Percentiles rank a stretch among this genome's conserved stretches.
These are phyloP conservation scores for Scutellaria galericulata DNA, from an alignment of 257 asterid genomes.

Conservation along the genomic window DNA sequence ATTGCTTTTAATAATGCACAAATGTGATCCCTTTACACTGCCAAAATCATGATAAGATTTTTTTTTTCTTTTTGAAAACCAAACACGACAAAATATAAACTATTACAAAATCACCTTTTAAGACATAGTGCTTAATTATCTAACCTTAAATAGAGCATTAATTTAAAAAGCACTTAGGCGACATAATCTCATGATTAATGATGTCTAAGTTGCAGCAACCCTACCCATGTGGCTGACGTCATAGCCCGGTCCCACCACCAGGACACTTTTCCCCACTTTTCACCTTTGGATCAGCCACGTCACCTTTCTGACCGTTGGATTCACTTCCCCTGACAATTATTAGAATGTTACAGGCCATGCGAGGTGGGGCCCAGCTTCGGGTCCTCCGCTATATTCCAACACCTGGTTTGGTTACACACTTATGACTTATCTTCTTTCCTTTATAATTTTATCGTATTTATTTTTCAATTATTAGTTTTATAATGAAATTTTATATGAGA, in stretches of 20 bases:
- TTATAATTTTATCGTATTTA: no score
- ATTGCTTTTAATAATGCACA: background rate
- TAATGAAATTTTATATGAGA: no score
- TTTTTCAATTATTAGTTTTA: no score
- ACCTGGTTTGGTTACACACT: background rate
- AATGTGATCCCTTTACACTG: no score
- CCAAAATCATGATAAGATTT: constrained; percentile 8
- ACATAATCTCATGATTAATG: constrained; percentile 34
- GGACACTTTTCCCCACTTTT: background rate
- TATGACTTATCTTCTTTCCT: background rate
- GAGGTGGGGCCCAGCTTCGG: constrained; percentile 32
- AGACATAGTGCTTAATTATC: background rate
- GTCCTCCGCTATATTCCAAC: constrained; percentile 28
- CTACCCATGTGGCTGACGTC: constrained; percentile 41
- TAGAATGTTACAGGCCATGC: constrained; percentile 37
- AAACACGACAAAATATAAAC: background rate
- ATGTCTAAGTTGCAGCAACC: constrained; percentile 25
- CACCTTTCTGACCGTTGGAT: constrained; percentile 24
- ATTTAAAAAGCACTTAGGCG: constrained; percentile 23
- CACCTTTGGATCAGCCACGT: constrained; percentile 29
- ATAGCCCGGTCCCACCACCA: constrained; percentile 38
- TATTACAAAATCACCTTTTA: background rate
- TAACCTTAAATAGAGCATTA: background rate
- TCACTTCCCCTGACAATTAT: constrained; percentile 21
- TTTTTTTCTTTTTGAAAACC: no score